Percentiles rank a stretch among this genome's conserved stretches.
Conservation (phyloP, 352 stramenopile genomes). For the Thalassiosira exigua region DNA sequence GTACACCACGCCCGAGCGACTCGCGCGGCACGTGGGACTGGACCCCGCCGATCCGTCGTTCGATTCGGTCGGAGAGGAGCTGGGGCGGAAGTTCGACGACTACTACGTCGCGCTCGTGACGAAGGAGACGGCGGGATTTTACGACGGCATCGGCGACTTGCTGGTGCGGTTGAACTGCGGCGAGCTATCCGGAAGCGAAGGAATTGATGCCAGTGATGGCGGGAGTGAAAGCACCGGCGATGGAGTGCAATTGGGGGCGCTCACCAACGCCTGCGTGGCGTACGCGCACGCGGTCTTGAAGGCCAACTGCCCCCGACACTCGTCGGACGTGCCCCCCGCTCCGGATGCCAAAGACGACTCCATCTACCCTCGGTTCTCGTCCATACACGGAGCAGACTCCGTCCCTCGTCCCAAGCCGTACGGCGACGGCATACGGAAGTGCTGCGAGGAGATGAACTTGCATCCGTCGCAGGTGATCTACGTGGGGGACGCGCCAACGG, state of each 20-base stretch:
- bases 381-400: slow-evolving; percentile 79
- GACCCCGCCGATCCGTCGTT: slow-evolving; percentile 61
- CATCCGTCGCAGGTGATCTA: slow-evolving; percentile 75
- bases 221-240: not conserved
- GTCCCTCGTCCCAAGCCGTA: slow-evolving; percentile 79
- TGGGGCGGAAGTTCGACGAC: slow-evolving; percentile 83
- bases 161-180: slow-evolving; percentile 54
- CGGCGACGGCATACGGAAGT: slow-evolving; percentile 74
- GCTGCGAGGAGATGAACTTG: slow-evolving; percentile 74
- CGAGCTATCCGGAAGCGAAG: not conserved
- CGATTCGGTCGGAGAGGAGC: slow-evolving; percentile 52
- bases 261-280: slow-evolving; percentile 85
- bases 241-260: slow-evolving; percentile 64
- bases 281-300: slow-evolving; percentile 83
- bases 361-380: slow-evolving; percentile 69
- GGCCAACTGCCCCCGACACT: slow-evolving; percentile 58
- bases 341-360: slow-evolving; percentile 12
- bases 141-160: slow-evolving; percentile 68
- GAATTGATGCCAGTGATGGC: slow-evolving; percentile 5
- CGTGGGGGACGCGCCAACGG: slow-evolving; percentile 81
- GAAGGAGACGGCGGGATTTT: slow-evolving; percentile 76
- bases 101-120: slow-evolving; percentile 81
- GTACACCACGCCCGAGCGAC: slow-evolving; percentile 79
- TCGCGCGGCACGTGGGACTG: slow-evolving; percentile 80
- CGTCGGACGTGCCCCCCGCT: not conserved